A percentile compares a stretch with the other conserved stretches of the same genome.
phyloP scores from a whole-genome alignment of 352 stramenopile genomes.

The Aphanomyces invadans region DNA sequence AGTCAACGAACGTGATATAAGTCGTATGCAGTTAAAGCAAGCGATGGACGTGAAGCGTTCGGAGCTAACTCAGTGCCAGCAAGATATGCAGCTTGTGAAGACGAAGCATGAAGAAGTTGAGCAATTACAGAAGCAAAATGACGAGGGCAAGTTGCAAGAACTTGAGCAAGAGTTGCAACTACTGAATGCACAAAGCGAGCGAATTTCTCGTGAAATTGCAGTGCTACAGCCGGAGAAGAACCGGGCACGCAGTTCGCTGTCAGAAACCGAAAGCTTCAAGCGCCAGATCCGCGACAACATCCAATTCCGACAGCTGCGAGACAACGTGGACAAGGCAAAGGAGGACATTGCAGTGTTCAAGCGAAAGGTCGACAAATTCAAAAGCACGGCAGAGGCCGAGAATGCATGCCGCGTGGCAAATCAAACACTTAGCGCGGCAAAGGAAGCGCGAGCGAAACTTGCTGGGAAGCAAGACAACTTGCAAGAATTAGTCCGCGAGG shows the following conservation, averaged over 20 bases:
- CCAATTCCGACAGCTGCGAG: slow-evolving; percentile 50
- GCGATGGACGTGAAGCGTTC: slow-evolving; percentile 29
- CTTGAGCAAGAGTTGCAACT: slow-evolving; percentile 38
- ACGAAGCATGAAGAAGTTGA: slow-evolving; percentile 41
- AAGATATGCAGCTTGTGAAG: slow-evolving; percentile 38
- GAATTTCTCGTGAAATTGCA: slow-evolving; percentile 28
- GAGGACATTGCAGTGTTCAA: slow-evolving; percentile 34
- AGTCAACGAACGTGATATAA: slow-evolving; percentile 32
- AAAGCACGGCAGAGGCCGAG: slow-evolving; percentile 40
- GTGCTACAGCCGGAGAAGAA: slow-evolving; percentile 47
- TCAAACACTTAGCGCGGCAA: slow-evolving; percentile 28
- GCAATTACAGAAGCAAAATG: slow-evolving; percentile 31
- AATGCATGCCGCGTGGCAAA: slow-evolving; percentile 37
- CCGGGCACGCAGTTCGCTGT: slow-evolving; percentile 33
- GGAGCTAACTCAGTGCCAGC: slow-evolving; percentile 39
- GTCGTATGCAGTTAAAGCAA: slow-evolving; percentile 30
- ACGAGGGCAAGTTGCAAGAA: slow-evolving; percentile 11
- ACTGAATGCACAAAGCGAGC: slow-evolving; percentile 35
- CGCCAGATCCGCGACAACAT: slow-evolving; percentile 73
- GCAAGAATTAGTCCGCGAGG: slow-evolving; percentile 44
- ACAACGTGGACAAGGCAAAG: slow-evolving; percentile 39
- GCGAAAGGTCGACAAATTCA: slow-evolving; percentile 46
- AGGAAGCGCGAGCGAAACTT: slow-evolving; percentile 36
- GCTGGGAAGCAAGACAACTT: slow-evolving; percentile 49
- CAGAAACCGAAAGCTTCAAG: slow-evolving; percentile 49